Evolutionary conservation across 2,329 filamentous ascomycete genomes (phyloP).

Genomic region (Colletotrichum nymphaeae): DNA sequence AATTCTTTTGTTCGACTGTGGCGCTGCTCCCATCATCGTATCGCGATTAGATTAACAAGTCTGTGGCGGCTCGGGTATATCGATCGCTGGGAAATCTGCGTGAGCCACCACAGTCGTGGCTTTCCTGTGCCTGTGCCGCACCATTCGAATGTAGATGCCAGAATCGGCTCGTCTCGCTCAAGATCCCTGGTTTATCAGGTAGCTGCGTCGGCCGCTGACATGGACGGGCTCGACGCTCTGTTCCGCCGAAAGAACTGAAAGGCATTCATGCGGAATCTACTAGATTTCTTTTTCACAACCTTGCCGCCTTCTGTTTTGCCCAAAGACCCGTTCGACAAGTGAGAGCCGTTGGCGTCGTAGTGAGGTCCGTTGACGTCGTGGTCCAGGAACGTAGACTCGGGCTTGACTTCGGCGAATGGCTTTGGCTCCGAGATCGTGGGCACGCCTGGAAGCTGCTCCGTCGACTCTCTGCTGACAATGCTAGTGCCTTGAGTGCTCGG

Average conservation of each 20-base stretch:
- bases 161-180: background rate
- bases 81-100: slow-evolving; percentile 16
- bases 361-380: slow-evolving; percentile 36
- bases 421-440: slow-evolving; percentile 55
- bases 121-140: background rate
- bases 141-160: background rate
- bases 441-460: slow-evolving; percentile 60
- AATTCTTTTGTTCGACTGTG: slow-evolving; percentile 22
- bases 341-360: slow-evolving; percentile 35
- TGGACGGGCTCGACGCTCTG: slow-evolving; percentile 51
- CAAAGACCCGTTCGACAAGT: slow-evolving; percentile 53
- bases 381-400: slow-evolving; percentile 19
- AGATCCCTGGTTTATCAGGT: slow-evolving; percentile 34
- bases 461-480: slow-evolving; percentile 70
- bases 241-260: slow-evolving; percentile 67
- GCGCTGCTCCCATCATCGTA: slow-evolving; percentile 6
- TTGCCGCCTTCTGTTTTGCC: slow-evolving; percentile 59
- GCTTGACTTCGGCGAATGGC: slow-evolving; percentile 37
- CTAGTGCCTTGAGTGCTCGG: slow-evolving; percentile 75
- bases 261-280: slow-evolving; percentile 72
- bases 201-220: slow-evolving; percentile 44
- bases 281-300: slow-evolving; percentile 70
- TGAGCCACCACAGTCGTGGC: slow-evolving; percentile 7
- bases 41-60: slow-evolving; percentile 26
- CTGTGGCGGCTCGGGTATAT: slow-evolving; percentile 27